These are phyloP conservation scores for Fusarium falciforme DNA, from an alignment of 2,329 filamentous ascomycete genomes.

Conservation along the genomic window DNA sequence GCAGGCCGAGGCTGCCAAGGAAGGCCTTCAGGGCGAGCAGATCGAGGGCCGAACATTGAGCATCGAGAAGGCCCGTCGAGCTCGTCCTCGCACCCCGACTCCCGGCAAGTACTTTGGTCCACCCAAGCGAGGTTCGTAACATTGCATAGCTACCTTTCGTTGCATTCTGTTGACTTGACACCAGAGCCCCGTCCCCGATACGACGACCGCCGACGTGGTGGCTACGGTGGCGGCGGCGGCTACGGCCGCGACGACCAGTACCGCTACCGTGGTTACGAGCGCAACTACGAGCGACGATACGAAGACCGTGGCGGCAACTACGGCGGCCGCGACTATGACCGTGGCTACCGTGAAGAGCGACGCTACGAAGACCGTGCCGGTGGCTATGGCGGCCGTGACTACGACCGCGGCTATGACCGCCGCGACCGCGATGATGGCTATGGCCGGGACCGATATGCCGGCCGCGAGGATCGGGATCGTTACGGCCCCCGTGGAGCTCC, in stretches of 20 bases:
- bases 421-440: conserved; percentile 56
- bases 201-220: conserved; percentile 74
- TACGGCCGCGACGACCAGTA: conserved; percentile 68
- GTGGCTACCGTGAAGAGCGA: conserved; percentile 62
- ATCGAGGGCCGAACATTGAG: conserved; percentile 96
- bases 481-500: conserved; percentile 51
- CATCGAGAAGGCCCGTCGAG: conserved; percentile 98
- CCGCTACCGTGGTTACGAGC: conserved; percentile 62
- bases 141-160: too few relatives aligned
- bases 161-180: conserved; percentile 17
- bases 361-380: conserved; percentile 57
- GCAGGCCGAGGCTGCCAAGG: conserved; percentile 95
- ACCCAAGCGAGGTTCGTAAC: conserved; percentile 88
- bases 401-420: conserved; percentile 68
- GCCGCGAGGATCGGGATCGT: conserved; percentile 60
- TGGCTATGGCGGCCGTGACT: conserved; percentile 63
- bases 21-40: conserved; percentile 92
- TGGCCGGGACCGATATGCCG: conserved; percentile 53
- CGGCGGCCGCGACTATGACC: conserved; percentile 62
- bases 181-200: conserved; percentile 57
- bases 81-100: conserved; percentile 93
- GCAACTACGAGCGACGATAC: conserved; percentile 58
- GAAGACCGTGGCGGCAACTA: conserved; percentile 58
- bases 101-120: conserved; percentile 99
- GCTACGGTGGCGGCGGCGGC: conserved; percentile 60